Evolutionary conservation across 495 filamentous ascomycete genomes (phyloP).

Genomic region (Viridothelium virens): DNA sequence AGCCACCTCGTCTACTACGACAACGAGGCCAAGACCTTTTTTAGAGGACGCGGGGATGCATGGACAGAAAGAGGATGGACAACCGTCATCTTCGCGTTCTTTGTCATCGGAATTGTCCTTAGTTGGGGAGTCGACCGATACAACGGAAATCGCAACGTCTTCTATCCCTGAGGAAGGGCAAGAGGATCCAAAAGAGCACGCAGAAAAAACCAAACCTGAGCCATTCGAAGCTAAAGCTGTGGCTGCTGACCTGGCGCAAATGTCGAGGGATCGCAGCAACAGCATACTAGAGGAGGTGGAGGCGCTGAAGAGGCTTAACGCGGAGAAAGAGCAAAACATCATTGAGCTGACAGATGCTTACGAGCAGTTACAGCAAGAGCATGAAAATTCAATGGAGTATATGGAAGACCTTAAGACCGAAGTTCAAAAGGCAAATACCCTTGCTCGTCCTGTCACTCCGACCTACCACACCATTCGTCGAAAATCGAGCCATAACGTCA

Average conservation of each 20-base stretch:
- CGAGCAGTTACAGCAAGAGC: constrained; percentile 67
- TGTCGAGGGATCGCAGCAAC: not conserved
- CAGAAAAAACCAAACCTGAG: not conserved
- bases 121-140: constrained; percentile 72
- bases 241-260: constrained; percentile 20
- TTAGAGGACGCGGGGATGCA: constrained; percentile 75
- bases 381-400: constrained; percentile 71
- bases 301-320: constrained; percentile 56
- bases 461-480: constrained; percentile 72
- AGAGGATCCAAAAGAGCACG: constrained; percentile 6
- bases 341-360: constrained; percentile 67
- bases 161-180: constrained; percentile 11
- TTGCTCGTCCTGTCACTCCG: constrained; percentile 47
- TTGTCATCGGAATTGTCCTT: constrained; percentile 95
- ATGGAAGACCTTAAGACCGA: constrained; percentile 86
- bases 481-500: constrained; percentile 87
- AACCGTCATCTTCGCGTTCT: constrained; percentile 83
- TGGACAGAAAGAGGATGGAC: constrained; percentile 65
- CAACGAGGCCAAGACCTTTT: constrained; percentile 76
- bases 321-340: constrained; percentile 70
- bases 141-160: constrained; percentile 54
- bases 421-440: constrained; percentile 54
- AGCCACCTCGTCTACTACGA: constrained; percentile 36
- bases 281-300: constrained; percentile 56
- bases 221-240: constrained; percentile 19